A percentile compares a stretch with the other conserved stretches of the same genome.
Evolutionary conservation across 148 eudicot species (phyloP).

Genomic region (Persicaria maculosa): DNA sequence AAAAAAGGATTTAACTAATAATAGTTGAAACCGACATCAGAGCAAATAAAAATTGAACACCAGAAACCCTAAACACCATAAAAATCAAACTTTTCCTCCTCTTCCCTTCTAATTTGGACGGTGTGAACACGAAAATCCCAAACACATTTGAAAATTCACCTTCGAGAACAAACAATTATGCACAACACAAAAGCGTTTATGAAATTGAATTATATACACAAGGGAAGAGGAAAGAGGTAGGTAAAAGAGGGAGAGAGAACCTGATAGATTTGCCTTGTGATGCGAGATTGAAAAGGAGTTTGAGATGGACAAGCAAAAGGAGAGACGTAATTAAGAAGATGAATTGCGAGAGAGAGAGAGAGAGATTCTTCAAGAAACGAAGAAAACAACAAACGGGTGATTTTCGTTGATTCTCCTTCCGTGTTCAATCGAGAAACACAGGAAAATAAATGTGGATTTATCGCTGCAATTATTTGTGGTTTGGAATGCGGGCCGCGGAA

Average conservation of each 20-base stretch:
- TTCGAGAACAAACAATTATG: background rate
- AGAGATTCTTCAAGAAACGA: slow-evolving; percentile 19
- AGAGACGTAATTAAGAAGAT: slow-evolving; percentile 17
- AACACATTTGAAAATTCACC: background rate
- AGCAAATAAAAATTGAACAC: background rate
- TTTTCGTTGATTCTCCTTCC: slow-evolving; percentile 13
- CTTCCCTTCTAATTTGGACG: background rate
- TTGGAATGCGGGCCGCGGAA: slow-evolving; percentile 10
- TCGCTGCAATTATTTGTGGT: slow-evolving; percentile 27
- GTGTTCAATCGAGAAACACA: slow-evolving; percentile 8
- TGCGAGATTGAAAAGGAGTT: slow-evolving; percentile 6
- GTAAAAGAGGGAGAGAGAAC: background rate
- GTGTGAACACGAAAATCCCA: slow-evolving; percentile 12
- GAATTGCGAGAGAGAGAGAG: background rate
- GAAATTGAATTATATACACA: slow-evolving; percentile 6
- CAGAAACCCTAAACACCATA: slow-evolving; percentile 2
- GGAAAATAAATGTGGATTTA: slow-evolving; percentile 7
- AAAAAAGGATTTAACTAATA: background rate
- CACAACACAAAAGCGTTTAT: slow-evolving; percentile 11
- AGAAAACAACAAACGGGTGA: slow-evolving; percentile 15
- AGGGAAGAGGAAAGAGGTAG: slow-evolving; percentile 4
- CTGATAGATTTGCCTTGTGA: slow-evolving; percentile 2
- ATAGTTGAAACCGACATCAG: background rate
- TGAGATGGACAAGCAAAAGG: background rate
- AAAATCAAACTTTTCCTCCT: background rate